Evolutionary conservation across 2,329 filamentous ascomycete species (phyloP).

Genomic region (Colletotrichum lentis): DNA sequence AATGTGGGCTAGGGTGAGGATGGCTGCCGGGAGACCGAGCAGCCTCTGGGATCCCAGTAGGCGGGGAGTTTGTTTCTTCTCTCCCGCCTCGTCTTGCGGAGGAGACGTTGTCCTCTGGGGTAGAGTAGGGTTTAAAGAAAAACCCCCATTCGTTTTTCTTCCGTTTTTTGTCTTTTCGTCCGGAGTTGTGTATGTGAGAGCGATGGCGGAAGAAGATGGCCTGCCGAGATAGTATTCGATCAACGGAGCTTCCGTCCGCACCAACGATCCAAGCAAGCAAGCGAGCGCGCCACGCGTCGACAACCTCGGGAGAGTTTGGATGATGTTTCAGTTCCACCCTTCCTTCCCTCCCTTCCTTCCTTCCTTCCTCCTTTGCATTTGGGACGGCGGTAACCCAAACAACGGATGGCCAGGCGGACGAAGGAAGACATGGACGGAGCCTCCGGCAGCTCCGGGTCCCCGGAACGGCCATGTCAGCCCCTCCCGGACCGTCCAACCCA

Average conservation of each 20-base stretch:
- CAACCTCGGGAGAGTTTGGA: constrained; percentile 18
- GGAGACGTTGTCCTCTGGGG: too few relatives aligned
- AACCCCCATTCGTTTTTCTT: too few relatives aligned
- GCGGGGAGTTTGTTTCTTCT: neutral
- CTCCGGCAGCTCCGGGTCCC: constrained; percentile 15
- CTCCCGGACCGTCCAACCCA: constrained; percentile 24
- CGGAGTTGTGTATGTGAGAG: neutral
- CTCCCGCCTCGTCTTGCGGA: neutral
- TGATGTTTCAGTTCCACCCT: constrained; percentile 29
- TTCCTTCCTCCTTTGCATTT: constrained; percentile 4
- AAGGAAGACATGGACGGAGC: constrained; percentile 11
- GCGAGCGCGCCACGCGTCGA: constrained; percentile 22
- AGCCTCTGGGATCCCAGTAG: neutral
- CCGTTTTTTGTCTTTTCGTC: neutral
- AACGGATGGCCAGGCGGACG: constrained; percentile 8
- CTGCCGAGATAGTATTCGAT: neutral
- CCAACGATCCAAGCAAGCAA: constrained; percentile 21
- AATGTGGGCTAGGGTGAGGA: neutral
- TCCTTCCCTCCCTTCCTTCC: neutral
- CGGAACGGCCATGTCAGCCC: constrained; percentile 11
- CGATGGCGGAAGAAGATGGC: neutral
- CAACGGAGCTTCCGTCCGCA: neutral
- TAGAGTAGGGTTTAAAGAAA: neutral
- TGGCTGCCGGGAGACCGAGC: neutral
- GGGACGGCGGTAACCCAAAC: constrained; percentile 29